These are phyloP conservation scores for Phytophthora sansomeana DNA, from an alignment of 352 stramenopile genomes.

Conservation along the genomic window DNA sequence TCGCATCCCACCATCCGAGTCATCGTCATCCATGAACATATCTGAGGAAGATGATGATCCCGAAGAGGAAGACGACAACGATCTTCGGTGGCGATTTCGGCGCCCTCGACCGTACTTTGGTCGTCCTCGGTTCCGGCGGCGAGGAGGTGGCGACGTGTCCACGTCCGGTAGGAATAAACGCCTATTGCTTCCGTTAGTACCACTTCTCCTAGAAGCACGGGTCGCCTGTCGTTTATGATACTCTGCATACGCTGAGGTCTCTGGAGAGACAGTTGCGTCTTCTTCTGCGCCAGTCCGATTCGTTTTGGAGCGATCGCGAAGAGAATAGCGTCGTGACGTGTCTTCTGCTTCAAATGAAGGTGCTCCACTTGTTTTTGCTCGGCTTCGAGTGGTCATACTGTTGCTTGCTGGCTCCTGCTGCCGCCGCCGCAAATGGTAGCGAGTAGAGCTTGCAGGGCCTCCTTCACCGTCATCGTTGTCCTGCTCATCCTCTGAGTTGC, in stretches of 20 bases:
- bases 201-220: constrained; percentile 36
- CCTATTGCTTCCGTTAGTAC: constrained; percentile 29
- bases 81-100: constrained; percentile 42
- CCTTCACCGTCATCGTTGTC: constrained; percentile 38
- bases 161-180: constrained; percentile 40
- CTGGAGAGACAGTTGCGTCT: constrained; percentile 41
- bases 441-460: constrained; percentile 41
- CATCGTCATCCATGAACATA: constrained; percentile 64
- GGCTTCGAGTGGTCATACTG: constrained; percentile 34
- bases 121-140: constrained; percentile 25
- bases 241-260: constrained; percentile 59
- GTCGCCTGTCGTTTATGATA: constrained; percentile 73
- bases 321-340: constrained; percentile 57
- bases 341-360: constrained; percentile 24
- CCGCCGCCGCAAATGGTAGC: constrained; percentile 54
- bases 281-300: constrained; percentile 43
- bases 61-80: constrained; percentile 55
- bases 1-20: constrained; percentile 78
- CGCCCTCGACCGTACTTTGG: constrained; percentile 35
- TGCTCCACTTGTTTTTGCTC: constrained; percentile 26
- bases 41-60: constrained; percentile 56
- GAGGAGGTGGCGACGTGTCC: constrained; percentile 33
- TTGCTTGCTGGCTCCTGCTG: constrained; percentile 20
- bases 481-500: constrained; percentile 38
- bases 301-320: constrained; percentile 79